Conservation (phyloP, 169 alveolate species). For the Plasmodium knowlesi region DNA sequence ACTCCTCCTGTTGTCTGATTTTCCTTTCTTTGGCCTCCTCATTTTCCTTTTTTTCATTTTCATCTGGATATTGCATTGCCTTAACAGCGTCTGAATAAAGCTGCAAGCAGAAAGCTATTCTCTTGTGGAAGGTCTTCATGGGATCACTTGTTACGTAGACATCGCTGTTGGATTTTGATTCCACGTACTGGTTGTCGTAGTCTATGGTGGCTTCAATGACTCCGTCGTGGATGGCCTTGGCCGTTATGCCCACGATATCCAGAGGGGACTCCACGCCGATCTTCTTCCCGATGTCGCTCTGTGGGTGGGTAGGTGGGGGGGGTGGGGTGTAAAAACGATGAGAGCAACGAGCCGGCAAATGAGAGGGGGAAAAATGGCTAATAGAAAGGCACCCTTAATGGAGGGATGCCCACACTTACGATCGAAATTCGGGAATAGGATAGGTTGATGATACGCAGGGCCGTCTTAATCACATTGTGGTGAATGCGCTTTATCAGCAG, state of each 20-base stretch:
- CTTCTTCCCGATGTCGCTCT: constrained; percentile 90
- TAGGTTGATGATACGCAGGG: constrained; percentile 92
- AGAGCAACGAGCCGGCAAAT: no score
- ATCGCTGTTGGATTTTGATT: constrained; percentile 82
- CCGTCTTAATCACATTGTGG: constrained; percentile 96
- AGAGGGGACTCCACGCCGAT: constrained; percentile 92
- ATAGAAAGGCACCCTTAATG: neutral
- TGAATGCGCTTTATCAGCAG: constrained; percentile 92
- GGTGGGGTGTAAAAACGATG: no score
- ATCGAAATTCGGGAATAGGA: constrained; percentile 93
- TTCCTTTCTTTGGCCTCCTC: constrained; percentile 68
- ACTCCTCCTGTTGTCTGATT: constrained; percentile 68
- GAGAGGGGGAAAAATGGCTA: neutral
- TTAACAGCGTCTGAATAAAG: constrained; percentile 93
- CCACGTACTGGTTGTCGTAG: constrained; percentile 89
- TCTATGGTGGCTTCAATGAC: constrained; percentile 95
- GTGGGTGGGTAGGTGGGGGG: no score
- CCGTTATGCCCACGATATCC: constrained; percentile 93
- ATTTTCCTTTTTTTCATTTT: constrained; percentile 73
- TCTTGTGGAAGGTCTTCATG: constrained; percentile 90
- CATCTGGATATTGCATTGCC: constrained; percentile 83
- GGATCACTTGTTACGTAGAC: constrained; percentile 84
- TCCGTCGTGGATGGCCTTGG: constrained; percentile 96
- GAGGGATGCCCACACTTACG: constrained; percentile 61
- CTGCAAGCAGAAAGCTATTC: constrained; percentile 94